Percentiles rank a stretch among this genome's conserved stretches.
These are phyloP conservation scores for Tetraselmis chui DNA, from an alignment of 139 green algal genomes.

Conservation along the genomic window DNA sequence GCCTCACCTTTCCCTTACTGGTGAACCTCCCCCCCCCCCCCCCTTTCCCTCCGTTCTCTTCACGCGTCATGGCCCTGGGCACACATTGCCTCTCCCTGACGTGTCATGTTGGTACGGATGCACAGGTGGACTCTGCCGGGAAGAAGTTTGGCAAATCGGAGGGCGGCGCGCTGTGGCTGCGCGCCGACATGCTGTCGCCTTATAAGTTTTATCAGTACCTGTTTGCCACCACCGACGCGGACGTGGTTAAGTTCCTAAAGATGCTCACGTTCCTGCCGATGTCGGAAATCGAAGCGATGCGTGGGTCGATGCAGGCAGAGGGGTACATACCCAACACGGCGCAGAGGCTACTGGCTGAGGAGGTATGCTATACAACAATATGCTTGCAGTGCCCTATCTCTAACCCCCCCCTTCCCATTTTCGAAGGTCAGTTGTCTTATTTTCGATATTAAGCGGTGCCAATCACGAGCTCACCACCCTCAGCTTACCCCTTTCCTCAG, in stretches of 20 bases:
- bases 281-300: constrained; percentile 62
- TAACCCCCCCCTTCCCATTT: background rate
- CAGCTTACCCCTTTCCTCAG: no score
- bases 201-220: constrained; percentile 99
- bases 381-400: background rate
- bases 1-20: constrained; percentile 23
- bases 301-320: constrained; percentile 43
- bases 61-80: no score
- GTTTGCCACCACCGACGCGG: constrained; percentile 70
- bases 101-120: constrained; percentile 1
- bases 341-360: constrained; percentile 82
- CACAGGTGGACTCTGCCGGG: constrained; percentile 75
- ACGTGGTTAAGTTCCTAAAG: constrained; percentile 84
- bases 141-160: constrained; percentile 96
- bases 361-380: no score
- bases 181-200: constrained; percentile 76
- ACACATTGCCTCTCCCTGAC: no score
- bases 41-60: background rate
- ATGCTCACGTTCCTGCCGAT: constrained; percentile 94
- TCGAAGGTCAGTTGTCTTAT: no score
- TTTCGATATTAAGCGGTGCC: no score
- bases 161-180: constrained; percentile 87
- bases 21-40: background rate
- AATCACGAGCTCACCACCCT: no score
- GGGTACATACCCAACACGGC: constrained; percentile 82